Evolutionary conservation across 1,139 yeast species (phyloP).

Genomic region (Saccharomyces hybrid): DNA sequence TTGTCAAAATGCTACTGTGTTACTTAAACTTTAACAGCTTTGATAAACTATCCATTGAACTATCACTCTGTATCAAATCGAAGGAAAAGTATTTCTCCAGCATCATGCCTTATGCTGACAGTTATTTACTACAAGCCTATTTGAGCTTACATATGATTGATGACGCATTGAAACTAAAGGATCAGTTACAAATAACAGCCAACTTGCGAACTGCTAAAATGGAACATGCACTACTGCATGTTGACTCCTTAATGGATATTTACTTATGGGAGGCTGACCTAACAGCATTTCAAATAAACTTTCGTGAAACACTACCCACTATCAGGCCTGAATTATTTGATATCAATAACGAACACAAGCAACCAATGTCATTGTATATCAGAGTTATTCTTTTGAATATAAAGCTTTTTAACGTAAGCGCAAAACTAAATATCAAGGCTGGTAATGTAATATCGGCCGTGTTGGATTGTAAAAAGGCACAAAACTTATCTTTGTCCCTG

Average conservation of each 20-base stretch:
- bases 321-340: constrained; percentile 21
- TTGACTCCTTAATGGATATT: constrained; percentile 9
- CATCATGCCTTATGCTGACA: constrained; percentile 8
- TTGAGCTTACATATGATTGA: constrained; percentile 14
- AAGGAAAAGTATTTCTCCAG: constrained; percentile 8
- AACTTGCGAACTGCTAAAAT: constrained; percentile 6
- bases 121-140: constrained; percentile 12
- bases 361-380: constrained; percentile 12
- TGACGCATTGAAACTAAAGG: background rate
- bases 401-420: constrained; percentile 16
- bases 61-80: constrained; percentile 13
- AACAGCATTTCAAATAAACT: constrained; percentile 12
- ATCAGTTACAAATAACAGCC: background rate
- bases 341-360: constrained; percentile 15
- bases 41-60: constrained; percentile 27
- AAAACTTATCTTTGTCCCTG: constrained; percentile 32
- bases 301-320: constrained; percentile 12
- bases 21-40: constrained; percentile 38
- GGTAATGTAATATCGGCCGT: constrained; percentile 26
- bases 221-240: constrained; percentile 9
- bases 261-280: constrained; percentile 13
- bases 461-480: constrained; percentile 28
- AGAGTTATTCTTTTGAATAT: constrained; percentile 27
- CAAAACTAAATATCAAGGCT: constrained; percentile 17
- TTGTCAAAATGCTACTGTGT: constrained; percentile 32